Evolutionary conservation across 345 rosid genomes (phyloP).

Genomic region (Hibiscus syriacus): DNA sequence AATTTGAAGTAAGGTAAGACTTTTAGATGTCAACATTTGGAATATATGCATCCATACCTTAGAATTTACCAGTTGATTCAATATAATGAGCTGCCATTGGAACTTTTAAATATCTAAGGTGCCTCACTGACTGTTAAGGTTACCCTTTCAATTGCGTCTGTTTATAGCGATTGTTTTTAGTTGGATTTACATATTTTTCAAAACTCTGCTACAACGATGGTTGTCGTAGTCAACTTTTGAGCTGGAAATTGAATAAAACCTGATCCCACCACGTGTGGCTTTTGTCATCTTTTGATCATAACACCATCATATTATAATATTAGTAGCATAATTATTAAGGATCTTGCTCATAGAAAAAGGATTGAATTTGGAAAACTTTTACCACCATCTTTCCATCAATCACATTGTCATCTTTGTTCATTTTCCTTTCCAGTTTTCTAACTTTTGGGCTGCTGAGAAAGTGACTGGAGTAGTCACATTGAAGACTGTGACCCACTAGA

Average conservation of each 20-base stretch:
- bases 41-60: background rate
- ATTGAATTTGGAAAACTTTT: background rate
- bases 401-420: slow-evolving; percentile 2
- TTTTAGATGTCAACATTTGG: background rate
- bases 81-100: background rate
- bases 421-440: background rate
- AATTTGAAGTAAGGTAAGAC: slow-evolving; percentile 30
- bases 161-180: background rate
- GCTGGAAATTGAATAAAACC: slow-evolving; percentile 17
- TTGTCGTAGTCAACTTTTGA: slow-evolving; percentile 25
- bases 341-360: background rate
- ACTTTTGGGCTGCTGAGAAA: background rate
- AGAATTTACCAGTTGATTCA: background rate
- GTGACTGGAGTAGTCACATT: background rate
- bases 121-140: background rate
- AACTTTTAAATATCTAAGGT: background rate
- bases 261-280: slow-evolving; percentile 20
- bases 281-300: slow-evolving; percentile 5
- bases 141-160: background rate
- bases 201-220: background rate
- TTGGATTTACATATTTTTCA: background rate
- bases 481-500: background rate
- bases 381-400: background rate
- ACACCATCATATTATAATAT: background rate
- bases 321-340: slow-evolving; percentile 8